These are phyloP conservation scores for Ustilago sp. DNA, from an alignment of 1,284 basidiomycete species.

Conservation along the genomic window DNA sequence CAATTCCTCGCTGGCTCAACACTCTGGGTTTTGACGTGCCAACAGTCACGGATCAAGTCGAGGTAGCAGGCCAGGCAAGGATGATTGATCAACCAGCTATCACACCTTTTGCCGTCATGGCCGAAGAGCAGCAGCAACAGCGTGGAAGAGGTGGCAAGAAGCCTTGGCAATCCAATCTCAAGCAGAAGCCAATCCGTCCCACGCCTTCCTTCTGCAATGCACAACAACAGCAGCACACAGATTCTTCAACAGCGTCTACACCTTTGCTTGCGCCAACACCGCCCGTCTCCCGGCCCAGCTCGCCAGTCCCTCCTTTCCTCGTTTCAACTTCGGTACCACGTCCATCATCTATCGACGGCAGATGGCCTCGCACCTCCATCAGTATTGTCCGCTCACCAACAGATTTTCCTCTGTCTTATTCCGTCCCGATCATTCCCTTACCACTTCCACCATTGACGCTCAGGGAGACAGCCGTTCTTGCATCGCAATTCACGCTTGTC, in stretches of 20 bases:
- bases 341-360: constrained; percentile 65
- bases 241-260: constrained; percentile 38
- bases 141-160: constrained; percentile 21
- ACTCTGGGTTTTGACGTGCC: constrained; percentile 60
- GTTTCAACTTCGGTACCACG: constrained; percentile 45
- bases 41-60: constrained; percentile 15
- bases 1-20: constrained; percentile 50
- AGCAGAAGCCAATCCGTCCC: constrained; percentile 35
- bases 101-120: constrained; percentile 27
- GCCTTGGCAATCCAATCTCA: constrained; percentile 8
- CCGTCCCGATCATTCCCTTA: constrained; percentile 4
- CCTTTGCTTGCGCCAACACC: constrained; percentile 30
- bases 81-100: constrained; percentile 20
- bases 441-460: constrained; percentile 61
- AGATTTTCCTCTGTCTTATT: background rate
- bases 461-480: constrained; percentile 57
- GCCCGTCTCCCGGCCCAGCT: constrained; percentile 24
- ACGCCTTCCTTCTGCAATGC: constrained; percentile 17
- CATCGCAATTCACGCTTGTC: constrained; percentile 64
- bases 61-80: background rate
- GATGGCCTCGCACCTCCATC: constrained; percentile 54
- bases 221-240: constrained; percentile 20
- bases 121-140: constrained; percentile 26
- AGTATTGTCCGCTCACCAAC: constrained; percentile 30
- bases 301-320: constrained; percentile 41